A percentile compares a stretch with the other conserved stretches of the same genome.
phyloP scores from a whole-genome alignment of 345 rosid species.

The Populus davidiana region DNA sequence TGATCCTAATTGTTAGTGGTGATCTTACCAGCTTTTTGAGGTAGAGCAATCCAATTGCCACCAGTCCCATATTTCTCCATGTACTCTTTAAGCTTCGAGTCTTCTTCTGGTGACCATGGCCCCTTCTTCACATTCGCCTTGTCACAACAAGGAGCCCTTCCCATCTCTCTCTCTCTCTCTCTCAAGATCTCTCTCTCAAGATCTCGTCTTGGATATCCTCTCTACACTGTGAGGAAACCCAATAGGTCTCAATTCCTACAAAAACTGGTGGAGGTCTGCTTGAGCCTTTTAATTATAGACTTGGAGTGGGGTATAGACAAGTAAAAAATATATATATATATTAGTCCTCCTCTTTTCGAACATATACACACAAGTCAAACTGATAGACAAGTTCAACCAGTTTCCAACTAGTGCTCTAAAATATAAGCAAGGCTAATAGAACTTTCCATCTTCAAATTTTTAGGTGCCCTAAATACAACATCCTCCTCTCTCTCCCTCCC shows the following conservation, averaged over 20 bases:
- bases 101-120: slow-evolving; percentile 98
- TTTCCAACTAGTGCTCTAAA: slow-evolving; percentile 14
- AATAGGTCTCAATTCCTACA: slow-evolving; percentile 16
- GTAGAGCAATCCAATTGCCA: slow-evolving; percentile 92
- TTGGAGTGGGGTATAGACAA: neutral
- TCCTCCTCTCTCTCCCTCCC: neutral
- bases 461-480: neutral
- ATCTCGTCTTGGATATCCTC: slow-evolving; percentile 15
- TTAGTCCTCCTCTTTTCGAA: neutral
- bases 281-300: slow-evolving; percentile 24
- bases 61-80: slow-evolving; percentile 81
- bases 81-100: slow-evolving; percentile 76
- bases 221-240: slow-evolving; percentile 10
- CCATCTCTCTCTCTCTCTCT: slow-evolving; percentile 46
- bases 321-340: too few relatives aligned
- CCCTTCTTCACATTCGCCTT: slow-evolving; percentile 94
- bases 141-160: slow-evolving; percentile 97
- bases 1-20: neutral
- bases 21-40: slow-evolving; percentile 80
- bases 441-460: slow-evolving; percentile 21
- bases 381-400: slow-evolving; percentile 32
- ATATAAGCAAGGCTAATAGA: slow-evolving; percentile 22
- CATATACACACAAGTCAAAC: slow-evolving; percentile 33
- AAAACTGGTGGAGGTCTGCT: slow-evolving; percentile 9
- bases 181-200: slow-evolving; percentile 8